Percentiles rank a stretch among this genome's conserved stretches.
These are phyloP conservation scores for Lipomyces mesembrius DNA, from an alignment of 805 yeast species.

Conservation along the genomic window DNA sequence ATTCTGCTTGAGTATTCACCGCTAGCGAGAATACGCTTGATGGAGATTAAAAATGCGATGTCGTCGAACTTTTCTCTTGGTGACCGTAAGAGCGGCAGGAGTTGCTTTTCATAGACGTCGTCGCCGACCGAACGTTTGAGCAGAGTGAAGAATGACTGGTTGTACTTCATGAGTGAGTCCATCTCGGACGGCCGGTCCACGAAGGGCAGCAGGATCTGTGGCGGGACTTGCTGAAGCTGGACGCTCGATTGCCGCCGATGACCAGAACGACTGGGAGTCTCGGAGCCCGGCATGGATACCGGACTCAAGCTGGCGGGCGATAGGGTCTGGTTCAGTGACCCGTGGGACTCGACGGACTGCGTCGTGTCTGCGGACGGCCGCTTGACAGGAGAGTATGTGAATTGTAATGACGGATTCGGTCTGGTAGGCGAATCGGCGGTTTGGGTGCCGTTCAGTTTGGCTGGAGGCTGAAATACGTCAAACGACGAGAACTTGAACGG, in stretches of 20 bases:
- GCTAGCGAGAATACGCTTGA: slow-evolving; percentile 11
- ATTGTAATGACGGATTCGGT: neutral
- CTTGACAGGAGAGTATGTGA: neutral
- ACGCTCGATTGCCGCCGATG: slow-evolving; percentile 19
- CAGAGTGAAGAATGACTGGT: slow-evolving; percentile 24
- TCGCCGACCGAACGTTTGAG: slow-evolving; percentile 28
- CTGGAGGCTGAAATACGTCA: neutral
- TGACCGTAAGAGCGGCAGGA: slow-evolving; percentile 23
- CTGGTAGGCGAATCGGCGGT: neutral
- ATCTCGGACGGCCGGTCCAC: slow-evolving; percentile 34
- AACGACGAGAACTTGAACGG: slow-evolving; percentile 1
- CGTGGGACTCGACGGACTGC: neutral
- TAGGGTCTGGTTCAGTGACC: neutral
- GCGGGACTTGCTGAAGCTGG: slow-evolving; percentile 25
- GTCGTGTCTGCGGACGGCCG: neutral
- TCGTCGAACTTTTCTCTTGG: slow-evolving; percentile 24
- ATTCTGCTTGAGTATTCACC: slow-evolving; percentile 17
- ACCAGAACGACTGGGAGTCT: neutral
- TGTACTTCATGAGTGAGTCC: slow-evolving; percentile 20
- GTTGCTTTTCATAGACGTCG: slow-evolving; percentile 18
- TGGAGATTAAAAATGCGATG: slow-evolving; percentile 17
- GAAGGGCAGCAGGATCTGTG: slow-evolving; percentile 33
- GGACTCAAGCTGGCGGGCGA: slow-evolving; percentile 1
- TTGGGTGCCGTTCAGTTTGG: neutral
- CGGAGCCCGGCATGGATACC: neutral